Evolutionary conservation across 306 rosid species (phyloP).

Genomic region (Castanea mollissima): DNA sequence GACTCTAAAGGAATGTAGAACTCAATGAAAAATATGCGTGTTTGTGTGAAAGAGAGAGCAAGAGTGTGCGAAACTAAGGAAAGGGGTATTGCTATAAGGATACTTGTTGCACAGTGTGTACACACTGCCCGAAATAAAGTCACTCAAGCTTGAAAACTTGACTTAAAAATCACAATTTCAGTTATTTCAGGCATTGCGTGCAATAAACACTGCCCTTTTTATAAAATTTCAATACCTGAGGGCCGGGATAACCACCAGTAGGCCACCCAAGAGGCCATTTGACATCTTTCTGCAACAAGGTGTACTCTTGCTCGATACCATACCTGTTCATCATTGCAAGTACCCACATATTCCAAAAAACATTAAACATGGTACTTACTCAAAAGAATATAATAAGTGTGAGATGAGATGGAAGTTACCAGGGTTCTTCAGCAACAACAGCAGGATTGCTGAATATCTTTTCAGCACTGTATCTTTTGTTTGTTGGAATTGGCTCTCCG

Average conservation of each 20-base stretch:
- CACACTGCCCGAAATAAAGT: no score
- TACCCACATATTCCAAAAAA: neutral
- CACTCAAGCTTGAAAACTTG: no score
- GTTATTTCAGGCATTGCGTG: no score
- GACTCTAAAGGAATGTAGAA: no score
- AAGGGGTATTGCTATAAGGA: no score
- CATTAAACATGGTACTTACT: neutral
- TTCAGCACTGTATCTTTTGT: slow-evolving; percentile 64
- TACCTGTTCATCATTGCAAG: slow-evolving; percentile 49
- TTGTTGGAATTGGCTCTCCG: slow-evolving; percentile 69
- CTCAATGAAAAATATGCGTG: no score
- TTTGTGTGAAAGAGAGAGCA: no score
- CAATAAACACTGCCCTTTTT: neutral
- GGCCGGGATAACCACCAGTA: slow-evolving; percentile 74
- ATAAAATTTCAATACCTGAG: slow-evolving; percentile 53
- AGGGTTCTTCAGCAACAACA: slow-evolving; percentile 63
- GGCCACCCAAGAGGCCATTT: slow-evolving; percentile 97
- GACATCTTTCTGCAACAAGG: slow-evolving; percentile 76
- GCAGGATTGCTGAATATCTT: slow-evolving; percentile 65
- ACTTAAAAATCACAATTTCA: no score
- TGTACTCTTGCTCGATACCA: slow-evolving; percentile 93
- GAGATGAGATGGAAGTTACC: slow-evolving; percentile 29
- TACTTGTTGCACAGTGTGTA: no score
- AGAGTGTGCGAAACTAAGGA: no score
- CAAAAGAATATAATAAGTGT: neutral